These are phyloP conservation scores for Urochloa ruziziensis DNA, from an alignment of 176 grass and related monocot genomes.

Conservation along the genomic window DNA sequence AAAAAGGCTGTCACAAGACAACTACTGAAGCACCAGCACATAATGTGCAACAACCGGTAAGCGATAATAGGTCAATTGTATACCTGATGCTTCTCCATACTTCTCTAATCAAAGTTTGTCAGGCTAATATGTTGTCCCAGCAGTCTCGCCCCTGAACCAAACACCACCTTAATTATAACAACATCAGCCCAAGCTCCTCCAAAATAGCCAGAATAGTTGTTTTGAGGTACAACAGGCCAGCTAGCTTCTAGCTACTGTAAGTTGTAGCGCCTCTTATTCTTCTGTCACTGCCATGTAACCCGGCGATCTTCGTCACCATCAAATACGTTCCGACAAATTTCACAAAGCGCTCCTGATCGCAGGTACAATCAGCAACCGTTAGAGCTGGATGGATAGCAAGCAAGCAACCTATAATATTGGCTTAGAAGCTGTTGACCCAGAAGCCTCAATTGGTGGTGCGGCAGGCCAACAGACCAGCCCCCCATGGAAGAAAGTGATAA, in stretches of 20 bases:
- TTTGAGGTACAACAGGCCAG: not conserved
- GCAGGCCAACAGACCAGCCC: not conserved
- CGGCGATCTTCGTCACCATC: slow-evolving; percentile 12
- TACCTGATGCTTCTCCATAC: not conserved
- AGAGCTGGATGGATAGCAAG: not conserved
- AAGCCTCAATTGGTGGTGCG: not conserved
- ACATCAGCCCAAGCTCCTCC: not conserved
- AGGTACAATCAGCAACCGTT: not conserved
- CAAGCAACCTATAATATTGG: not conserved
- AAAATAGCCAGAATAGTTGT: not conserved
- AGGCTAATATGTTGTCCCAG: no score
- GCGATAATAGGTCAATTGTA: not conserved
- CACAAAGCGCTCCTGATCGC: not conserved
- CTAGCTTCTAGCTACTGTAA: not conserved
- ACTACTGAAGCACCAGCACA: no score
- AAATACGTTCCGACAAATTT: not conserved
- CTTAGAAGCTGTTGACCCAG: not conserved
- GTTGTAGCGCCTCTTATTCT: not conserved
- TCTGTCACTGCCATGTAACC: not conserved
- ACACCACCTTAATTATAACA: not conserved
- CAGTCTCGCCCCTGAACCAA: no score
- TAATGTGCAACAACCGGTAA: not conserved
- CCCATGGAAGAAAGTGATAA: not conserved
- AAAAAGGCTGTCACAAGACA: not conserved
- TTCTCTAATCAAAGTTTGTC: not conserved